Evolutionary conservation across 2,329 filamentous ascomycete species (phyloP).

Genomic region (Penicillium sp.): DNA sequence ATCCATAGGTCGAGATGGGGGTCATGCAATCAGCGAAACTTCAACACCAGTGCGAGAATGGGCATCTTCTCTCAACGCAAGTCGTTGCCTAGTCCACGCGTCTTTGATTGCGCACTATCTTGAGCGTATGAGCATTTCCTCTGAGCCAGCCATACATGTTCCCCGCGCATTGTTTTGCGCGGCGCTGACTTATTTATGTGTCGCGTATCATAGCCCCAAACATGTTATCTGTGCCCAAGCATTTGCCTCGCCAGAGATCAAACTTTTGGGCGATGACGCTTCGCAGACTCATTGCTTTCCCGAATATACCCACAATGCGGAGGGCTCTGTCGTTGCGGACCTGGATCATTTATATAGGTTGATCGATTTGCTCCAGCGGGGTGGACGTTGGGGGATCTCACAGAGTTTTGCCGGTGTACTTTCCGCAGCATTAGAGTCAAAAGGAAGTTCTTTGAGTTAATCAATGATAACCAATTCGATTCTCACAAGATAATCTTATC

Average conservation of each 20-base stretch:
- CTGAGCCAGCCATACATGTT: conserved; percentile 25
- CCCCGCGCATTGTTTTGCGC: conserved; percentile 22
- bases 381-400: conserved; percentile 34
- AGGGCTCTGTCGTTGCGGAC: conserved; percentile 23
- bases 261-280: conserved; percentile 18
- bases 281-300: neutral
- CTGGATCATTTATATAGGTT: conserved; percentile 31
- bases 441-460: neutral
- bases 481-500: neutral
- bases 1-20: conserved; percentile 32
- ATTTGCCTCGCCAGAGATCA: conserved; percentile 32
- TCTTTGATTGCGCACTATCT: conserved; percentile 20
- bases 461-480: neutral
- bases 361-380: conserved; percentile 15
- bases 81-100: conserved; percentile 22
- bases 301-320: conserved; percentile 7
- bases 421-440: conserved; percentile 6
- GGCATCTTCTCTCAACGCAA: conserved; percentile 28
- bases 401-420: conserved; percentile 30
- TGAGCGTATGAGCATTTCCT: conserved; percentile 21
- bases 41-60: conserved; percentile 20
- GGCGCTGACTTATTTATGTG: conserved; percentile 17
- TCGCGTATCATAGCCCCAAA: conserved; percentile 20
- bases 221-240: conserved; percentile 12
- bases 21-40: conserved; percentile 10